These are phyloP conservation scores for Mycena belliarum DNA, from an alignment of 768 basidiomycete genomes.

Conservation along the genomic window DNA sequence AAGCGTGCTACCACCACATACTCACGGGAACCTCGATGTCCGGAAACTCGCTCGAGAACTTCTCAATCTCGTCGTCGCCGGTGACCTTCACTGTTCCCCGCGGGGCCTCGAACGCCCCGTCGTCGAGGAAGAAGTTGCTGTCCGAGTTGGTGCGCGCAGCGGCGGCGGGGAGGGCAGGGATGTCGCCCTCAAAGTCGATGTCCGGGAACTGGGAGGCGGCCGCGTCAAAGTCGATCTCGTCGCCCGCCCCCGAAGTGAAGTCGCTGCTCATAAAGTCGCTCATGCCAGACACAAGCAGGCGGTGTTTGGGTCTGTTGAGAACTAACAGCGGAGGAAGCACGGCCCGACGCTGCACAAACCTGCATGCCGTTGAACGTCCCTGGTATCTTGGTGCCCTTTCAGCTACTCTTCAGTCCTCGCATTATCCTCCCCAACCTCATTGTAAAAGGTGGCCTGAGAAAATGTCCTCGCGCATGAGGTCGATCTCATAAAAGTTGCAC, in stretches of 20 bases:
- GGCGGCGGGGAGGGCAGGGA: conserved; percentile 41
- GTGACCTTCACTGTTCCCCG: conserved; percentile 67
- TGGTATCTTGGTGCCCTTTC: conserved; percentile 68
- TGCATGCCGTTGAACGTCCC: conserved; percentile 76
- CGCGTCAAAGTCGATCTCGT: conserved; percentile 78
- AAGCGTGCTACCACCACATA: neutral
- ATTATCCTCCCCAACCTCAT: conserved; percentile 64
- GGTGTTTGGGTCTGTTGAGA: neutral
- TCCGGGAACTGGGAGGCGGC: conserved; percentile 86
- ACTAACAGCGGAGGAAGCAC: no score
- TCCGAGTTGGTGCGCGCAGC: neutral
- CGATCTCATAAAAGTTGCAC: conserved; percentile 27
- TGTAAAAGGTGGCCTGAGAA: conserved; percentile 58
- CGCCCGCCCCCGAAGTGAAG: conserved; percentile 31
- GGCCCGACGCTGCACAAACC: no score
- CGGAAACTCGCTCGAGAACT: conserved; percentile 85
- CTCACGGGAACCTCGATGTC: conserved; percentile 61
- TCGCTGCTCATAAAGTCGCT: conserved; percentile 27
- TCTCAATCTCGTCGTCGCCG: conserved; percentile 81
- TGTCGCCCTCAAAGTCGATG: conserved; percentile 71
- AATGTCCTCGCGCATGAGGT: neutral
- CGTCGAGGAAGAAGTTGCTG: conserved; percentile 64
- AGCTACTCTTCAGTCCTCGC: conserved; percentile 67
- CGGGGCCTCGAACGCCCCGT: conserved; percentile 54
- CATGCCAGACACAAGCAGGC: conserved; percentile 20